phyloP scores from a whole-genome alignment of 371 early-diverging fungal species.

The Mortierella sp. region DNA sequence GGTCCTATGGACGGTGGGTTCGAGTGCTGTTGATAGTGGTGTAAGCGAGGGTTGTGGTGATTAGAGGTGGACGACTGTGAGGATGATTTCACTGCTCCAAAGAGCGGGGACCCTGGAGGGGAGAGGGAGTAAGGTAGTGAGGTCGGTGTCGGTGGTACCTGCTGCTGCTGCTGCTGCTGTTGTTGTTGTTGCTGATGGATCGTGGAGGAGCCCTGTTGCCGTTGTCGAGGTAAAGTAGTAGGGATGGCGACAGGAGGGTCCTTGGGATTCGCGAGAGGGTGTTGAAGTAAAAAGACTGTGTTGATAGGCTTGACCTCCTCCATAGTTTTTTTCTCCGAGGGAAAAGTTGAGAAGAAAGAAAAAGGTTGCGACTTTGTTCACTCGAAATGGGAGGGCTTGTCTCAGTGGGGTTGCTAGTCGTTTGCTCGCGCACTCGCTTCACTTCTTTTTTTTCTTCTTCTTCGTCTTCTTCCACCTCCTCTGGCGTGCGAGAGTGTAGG shows the following conservation, averaged over 20 bases:
- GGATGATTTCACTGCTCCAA: conserved; percentile 12
- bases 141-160: conserved; percentile 41
- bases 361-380: conserved; percentile 3
- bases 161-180: neutral
- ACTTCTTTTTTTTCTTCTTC: neutral
- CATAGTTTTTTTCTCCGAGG: conserved; percentile 20
- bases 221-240: conserved; percentile 40
- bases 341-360: too few relatives aligned
- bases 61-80: conserved; percentile 17
- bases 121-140: conserved; percentile 40
- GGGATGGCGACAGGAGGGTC: conserved; percentile 53
- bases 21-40: conserved; percentile 5
- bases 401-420: neutral
- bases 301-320: conserved; percentile 28
- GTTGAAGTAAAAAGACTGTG: conserved; percentile 46
- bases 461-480: neutral
- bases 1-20: conserved; percentile 17
- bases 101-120: conserved; percentile 44
- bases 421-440: neutral
- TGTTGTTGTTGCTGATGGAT: neutral
- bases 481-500: neutral
- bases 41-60: conserved; percentile 11
- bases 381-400: neutral
- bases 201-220: conserved; percentile 26
- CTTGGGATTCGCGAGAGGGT: conserved; percentile 52